Evolutionary conservation across 495 filamentous ascomycete genomes (phyloP), one percentile per base, ranked within the genome.

Genomic region (Penicillium antarcticum): DNA sequence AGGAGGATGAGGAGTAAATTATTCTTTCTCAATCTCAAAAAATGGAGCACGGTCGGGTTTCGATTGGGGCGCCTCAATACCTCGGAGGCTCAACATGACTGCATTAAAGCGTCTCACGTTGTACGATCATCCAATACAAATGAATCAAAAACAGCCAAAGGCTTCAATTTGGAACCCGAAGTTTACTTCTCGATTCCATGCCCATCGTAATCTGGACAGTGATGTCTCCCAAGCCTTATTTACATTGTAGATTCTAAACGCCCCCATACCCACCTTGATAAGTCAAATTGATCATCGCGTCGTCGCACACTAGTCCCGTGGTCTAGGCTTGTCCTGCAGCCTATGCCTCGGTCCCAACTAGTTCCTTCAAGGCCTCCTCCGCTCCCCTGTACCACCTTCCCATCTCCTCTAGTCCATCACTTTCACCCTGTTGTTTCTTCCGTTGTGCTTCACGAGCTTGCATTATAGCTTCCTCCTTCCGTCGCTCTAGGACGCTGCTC

Each of bases 1-100:
- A 94, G 69, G 92, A 96, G 63, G 94, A 97, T 67, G 91, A 96
- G 80, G 86, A 90, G 69, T 71, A 80, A 69, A 68, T 69, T 53
- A 49, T 42, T 29, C 26, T 29, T 5, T 49, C 47, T 38, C 18
- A 61, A 53, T 54, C 44, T 36, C 49, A 58, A 55, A 66, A 66
- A 63, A 55, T 38, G 65, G 70, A 69, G 68, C 72, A 66, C 56
- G 65, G 65, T 61, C 61, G 68, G 71, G 69, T 74, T 73, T 70
- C 66, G 66, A 67, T 71, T 71, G 62, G 60, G 62, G 63, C 62
- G 61, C 57, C 52, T 65, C 61, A 64, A 64, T 41, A 57, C 56
- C 48, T 53, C 57, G 72, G 69, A 60, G 62, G 68, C 70, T 67
- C 66, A 62, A 67, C 63, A 65, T 69, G 63, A 69, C 60, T 73